Percentiles rank a stretch among this genome's conserved stretches.
Conservation (phyloP, 2,329 filamentous ascomycete genomes). For the Lecanoromycetidae sp. region DNA sequence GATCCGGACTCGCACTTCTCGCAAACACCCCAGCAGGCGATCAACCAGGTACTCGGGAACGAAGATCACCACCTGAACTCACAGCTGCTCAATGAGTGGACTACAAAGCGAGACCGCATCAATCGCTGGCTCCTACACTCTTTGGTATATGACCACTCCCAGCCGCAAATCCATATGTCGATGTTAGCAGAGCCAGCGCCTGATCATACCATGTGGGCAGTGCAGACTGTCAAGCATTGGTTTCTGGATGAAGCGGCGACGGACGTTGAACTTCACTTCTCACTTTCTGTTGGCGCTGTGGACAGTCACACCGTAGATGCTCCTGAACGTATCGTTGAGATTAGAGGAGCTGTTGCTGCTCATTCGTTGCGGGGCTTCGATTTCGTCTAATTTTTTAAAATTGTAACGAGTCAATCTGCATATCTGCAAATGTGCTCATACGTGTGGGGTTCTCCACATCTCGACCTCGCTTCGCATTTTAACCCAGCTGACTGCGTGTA, state of each 20-base stretch:
- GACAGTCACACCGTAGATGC: slow-evolving; percentile 3
- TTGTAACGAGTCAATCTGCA: too few species aligned
- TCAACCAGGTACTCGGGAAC: not conserved
- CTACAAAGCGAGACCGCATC: slow-evolving; percentile 9
- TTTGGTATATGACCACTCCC: not conserved
- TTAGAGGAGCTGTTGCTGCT: not conserved
- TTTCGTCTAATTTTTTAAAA: not conserved
- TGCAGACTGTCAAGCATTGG: slow-evolving; percentile 5
- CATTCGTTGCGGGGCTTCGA: not conserved
- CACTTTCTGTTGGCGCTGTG: slow-evolving; percentile 8
- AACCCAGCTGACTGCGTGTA: too few species aligned
- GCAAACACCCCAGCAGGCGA: not conserved
- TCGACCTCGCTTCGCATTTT: too few species aligned
- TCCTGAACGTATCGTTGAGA: not conserved
- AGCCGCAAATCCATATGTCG: slow-evolving; percentile 6
- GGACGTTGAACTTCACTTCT: slow-evolving; percentile 1
- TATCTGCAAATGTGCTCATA: too few species aligned
- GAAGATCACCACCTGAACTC: not conserved
- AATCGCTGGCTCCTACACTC: slow-evolving; percentile 10
- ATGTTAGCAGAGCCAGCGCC: not conserved
- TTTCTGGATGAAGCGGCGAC: slow-evolving; percentile 11
- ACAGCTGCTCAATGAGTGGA: slow-evolving; percentile 7
- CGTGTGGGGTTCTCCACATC: too few species aligned
- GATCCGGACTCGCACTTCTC: not conserved
- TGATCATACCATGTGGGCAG: not conserved